Base-by-base conservation (phyloP, 805 yeast species). In the Candida patagonica region DNA sequence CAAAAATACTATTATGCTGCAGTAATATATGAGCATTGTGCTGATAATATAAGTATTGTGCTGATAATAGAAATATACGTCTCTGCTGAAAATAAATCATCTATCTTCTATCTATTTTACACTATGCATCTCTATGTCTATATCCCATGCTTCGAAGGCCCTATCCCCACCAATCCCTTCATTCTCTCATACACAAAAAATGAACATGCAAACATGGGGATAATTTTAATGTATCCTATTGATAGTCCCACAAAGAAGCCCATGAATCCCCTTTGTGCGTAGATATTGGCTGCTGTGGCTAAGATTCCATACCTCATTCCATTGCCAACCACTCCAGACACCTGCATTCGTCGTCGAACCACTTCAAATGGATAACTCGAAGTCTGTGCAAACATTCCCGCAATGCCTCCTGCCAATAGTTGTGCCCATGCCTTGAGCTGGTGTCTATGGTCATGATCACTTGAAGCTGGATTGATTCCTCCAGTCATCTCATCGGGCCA, bases 281-380 rank as follows among this genome's bases (percentile, higher is more conserved):
- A 80, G 5, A 92, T 80, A 40, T 73, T 58, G 40, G 53, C 63
- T 2, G 81, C 76, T 17, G 63, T 57, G 19, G 37, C 33, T 26
- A 41, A 26, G 33, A 53, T 42, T 12, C 43, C 42, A 30, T 32
- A 33, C 21, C 40, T 26, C 21, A 38, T 30, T 27, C 78, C 85
- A 43, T 59, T 55, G 46, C 76, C 72, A 5, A 70, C 66, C 3
- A 80, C 82, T 9, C 89, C 94, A 26, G 94, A 88, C 19, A 92
- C 98, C 63, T 92, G 99, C 84, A 92, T 78, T 52, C 97, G 70
- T 59, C 99, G 73, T 56, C 98, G 71, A 17, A 92, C 75, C 29
- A 92, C 95, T 62, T 92, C 99, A 50, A 92, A 81, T 1, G 98
- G 98, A 56, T 92, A 92, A 4, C 95, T 89, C 0, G 97, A 94